These are phyloP conservation scores for Debaryomyces nepalensis DNA, from an alignment of 1,139 yeast species.

Conservation along the genomic window DNA sequence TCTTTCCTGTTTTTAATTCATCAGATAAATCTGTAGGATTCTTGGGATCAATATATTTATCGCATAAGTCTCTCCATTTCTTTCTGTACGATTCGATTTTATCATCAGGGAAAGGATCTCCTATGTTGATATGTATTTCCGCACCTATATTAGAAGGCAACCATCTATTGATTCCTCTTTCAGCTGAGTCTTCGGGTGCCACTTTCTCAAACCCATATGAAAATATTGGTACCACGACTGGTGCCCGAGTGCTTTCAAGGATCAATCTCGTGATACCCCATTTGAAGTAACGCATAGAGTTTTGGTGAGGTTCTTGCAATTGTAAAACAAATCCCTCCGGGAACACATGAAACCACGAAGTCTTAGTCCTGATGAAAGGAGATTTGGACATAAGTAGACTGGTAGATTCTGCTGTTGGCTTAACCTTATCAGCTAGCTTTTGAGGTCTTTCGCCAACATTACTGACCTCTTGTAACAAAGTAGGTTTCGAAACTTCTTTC, in stretches of 20 bases:
- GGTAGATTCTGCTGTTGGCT: slow-evolving; percentile 37
- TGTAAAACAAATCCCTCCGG: slow-evolving; percentile 97
- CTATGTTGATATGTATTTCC: slow-evolving; percentile 70
- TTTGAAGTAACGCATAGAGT: slow-evolving; percentile 90
- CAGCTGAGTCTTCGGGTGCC: slow-evolving; percentile 77
- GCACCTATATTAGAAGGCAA: slow-evolving; percentile 72
- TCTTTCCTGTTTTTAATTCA: slow-evolving; percentile 63
- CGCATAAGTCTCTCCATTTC: slow-evolving; percentile 70
- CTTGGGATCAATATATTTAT: slow-evolving; percentile 51
- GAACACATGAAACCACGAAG: slow-evolving; percentile 92
- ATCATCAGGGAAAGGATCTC: slow-evolving; percentile 68
- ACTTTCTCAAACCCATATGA: slow-evolving; percentile 85
- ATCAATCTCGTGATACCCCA: slow-evolving; percentile 93
- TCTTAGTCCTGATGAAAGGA: slow-evolving; percentile 56
- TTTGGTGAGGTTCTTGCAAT: slow-evolving; percentile 72
- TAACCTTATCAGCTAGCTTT: slow-evolving; percentile 30
- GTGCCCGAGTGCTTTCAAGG: slow-evolving; percentile 80
- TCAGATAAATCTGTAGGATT: slow-evolving; percentile 64
- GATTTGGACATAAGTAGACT: slow-evolving; percentile 46
- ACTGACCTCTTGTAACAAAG: slow-evolving; percentile 38
- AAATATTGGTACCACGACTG: slow-evolving; percentile 88
- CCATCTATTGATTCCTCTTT: slow-evolving; percentile 55
- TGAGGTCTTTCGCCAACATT: slow-evolving; percentile 19
- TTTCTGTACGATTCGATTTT: slow-evolving; percentile 62
- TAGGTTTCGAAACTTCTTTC: slow-evolving; percentile 33